Conservation (phyloP, 352 stramenopile species). For the Phytophthora pistaciae region DNA sequence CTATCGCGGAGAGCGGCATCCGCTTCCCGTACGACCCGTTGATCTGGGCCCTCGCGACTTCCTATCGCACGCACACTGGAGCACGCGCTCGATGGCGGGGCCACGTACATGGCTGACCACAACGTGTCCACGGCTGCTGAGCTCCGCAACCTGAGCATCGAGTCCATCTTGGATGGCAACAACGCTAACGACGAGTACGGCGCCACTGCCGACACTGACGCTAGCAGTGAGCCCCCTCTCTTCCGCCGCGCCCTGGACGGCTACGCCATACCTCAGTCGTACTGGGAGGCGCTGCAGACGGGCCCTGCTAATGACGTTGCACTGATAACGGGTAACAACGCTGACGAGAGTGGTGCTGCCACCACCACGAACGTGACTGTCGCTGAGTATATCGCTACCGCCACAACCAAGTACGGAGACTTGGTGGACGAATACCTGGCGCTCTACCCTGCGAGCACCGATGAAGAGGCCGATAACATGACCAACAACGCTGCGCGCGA, state of each 20-base stretch:
- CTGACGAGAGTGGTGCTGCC: constrained; percentile 22
- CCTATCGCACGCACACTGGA: neutral
- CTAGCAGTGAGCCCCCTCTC: constrained; percentile 8
- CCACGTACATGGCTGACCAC: neutral
- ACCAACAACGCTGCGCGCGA: constrained; percentile 16
- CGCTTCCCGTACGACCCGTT: neutral
- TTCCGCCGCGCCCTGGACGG: constrained; percentile 17
- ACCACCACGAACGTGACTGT: constrained; percentile 28
- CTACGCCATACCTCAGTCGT: constrained; percentile 20
- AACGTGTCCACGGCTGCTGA: constrained; percentile 22
- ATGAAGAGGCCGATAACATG: constrained; percentile 13
- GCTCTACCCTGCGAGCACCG: constrained; percentile 19
- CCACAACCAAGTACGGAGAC: constrained; percentile 3
- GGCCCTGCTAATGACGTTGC: constrained; percentile 23
- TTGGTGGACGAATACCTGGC: constrained; percentile 19
- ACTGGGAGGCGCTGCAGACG: constrained; percentile 11
- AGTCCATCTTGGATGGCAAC: constrained; percentile 12
- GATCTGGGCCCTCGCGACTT: neutral
- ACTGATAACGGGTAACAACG: constrained; percentile 28
- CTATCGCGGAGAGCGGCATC: neutral
- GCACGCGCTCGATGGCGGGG: neutral
- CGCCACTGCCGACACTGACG: neutral
- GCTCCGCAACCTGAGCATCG: constrained; percentile 12
- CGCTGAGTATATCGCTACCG: constrained; percentile 19
- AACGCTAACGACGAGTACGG: constrained; percentile 10